These are phyloP conservation scores for Bipolaris zeicola DNA, from an alignment of 2,329 filamentous ascomycete genomes.

Conservation along the genomic window DNA sequence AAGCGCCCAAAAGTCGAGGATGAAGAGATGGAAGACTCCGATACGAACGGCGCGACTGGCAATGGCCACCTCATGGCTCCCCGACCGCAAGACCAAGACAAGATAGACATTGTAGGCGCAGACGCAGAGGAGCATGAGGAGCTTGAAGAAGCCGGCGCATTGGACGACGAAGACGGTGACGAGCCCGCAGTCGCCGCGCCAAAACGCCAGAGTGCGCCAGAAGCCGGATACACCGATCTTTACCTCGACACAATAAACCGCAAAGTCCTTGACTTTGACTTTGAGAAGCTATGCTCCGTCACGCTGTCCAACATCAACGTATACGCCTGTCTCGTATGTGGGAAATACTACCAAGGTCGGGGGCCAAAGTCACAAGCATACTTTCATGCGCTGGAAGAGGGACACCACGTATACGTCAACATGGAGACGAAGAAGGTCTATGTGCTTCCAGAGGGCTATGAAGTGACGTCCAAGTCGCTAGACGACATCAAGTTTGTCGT, in stretches of 20 bases:
- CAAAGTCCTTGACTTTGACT: slow-evolving; percentile 93
- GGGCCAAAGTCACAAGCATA: slow-evolving; percentile 95
- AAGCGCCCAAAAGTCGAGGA: slow-evolving; percentile 56
- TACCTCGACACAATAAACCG: slow-evolving; percentile 98
- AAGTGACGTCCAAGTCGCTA: slow-evolving; percentile 90
- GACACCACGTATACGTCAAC: slow-evolving; percentile 98
- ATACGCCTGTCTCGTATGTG: slow-evolving; percentile 95
- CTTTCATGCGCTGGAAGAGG: slow-evolving; percentile 93
- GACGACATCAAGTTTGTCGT: slow-evolving; percentile 99
- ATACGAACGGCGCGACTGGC: slow-evolving; percentile 27
- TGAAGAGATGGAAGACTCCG: slow-evolving; percentile 43
- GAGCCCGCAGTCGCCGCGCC: slow-evolving; percentile 53
- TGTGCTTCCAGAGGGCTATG: slow-evolving; percentile 93
- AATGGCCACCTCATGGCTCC: slow-evolving; percentile 43
- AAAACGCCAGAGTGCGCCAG: slow-evolving; percentile 74
- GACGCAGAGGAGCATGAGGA: slow-evolving; percentile 46
- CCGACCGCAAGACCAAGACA: slow-evolving; percentile 32
- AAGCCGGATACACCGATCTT: slow-evolving; percentile 89
- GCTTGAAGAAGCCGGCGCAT: slow-evolving; percentile 44
- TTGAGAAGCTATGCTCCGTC: slow-evolving; percentile 96
- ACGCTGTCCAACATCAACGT: slow-evolving; percentile 98
- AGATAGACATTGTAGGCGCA: slow-evolving; percentile 44
- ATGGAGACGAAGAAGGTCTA: slow-evolving; percentile 92
- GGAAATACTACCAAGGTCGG: slow-evolving; percentile 95
- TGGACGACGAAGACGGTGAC: slow-evolving; percentile 41